Evolutionary conservation across 352 stramenopile species (phyloP), one percentile per base, ranked within the genome.

Genomic region (Saprolegnia parasitica): DNA sequence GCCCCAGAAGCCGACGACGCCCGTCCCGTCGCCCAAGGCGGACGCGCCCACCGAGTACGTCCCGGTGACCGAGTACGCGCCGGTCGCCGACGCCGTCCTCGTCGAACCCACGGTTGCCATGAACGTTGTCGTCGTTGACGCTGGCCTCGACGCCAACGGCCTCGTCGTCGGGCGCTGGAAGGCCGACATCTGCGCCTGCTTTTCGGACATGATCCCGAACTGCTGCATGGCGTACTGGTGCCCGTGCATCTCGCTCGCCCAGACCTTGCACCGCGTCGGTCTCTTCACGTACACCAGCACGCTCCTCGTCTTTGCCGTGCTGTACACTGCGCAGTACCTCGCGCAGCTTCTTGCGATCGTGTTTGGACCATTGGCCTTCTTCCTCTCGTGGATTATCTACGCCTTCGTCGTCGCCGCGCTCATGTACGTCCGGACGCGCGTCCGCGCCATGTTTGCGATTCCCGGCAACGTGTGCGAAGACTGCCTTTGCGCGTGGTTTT

Each of bases 161-260:
- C 77, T 92, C 62, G 72, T 88, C 45, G 83, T 80, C n/a, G 84
- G 84, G 24, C 79, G 78, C 72, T 91, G 84, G 84, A 91, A 91
- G 72, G 86, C 79, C 13, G 78, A 80, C 39, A 72, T 91, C 65
- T 91, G 88, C 52, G 81, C 77, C 71, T 91, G 78, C 73, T 84
- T 74, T 23, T 80, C 88, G 67, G 81, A 80, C 9, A 66, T 90
- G 52, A 74, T 91, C 0, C 84, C 84, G 10, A 91, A 91, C 77
- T 83, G 81, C 47, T 57, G 88, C 40, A 89, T 87, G 76, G 84
- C 82, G 37, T 89, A 74, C 72, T 89, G 77, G 64, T 91, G 84
- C 64, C 80, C 84, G 16, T 81, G 73, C 49, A 55, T 92, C 21
- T 75, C 74, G 23, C 77, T 92, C 4, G 80, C 82, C 40, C 84